Evolutionary conservation across 2,329 filamentous ascomycete genomes (phyloP).

Genomic region (Pseudogymnoascus sp.): DNA sequence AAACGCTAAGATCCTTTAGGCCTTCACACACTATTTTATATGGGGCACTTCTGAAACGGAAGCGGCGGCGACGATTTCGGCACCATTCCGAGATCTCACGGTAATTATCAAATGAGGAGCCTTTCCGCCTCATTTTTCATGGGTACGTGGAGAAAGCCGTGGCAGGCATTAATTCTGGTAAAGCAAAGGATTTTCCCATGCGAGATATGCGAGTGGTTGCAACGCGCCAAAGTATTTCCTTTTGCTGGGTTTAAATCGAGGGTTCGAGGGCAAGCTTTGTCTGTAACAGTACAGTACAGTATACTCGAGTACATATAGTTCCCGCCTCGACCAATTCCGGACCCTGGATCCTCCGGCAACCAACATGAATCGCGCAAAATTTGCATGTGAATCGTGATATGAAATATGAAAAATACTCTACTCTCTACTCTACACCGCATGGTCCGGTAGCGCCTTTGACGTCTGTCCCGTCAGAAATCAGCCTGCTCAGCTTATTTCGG

Average conservation of each 20-base stretch:
- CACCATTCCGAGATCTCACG: background rate
- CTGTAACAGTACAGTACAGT: background rate
- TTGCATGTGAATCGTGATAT: conserved; percentile 3
- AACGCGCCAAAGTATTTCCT: background rate
- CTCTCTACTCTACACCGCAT: background rate
- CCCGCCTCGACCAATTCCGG: background rate
- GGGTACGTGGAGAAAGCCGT: background rate
- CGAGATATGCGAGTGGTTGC: background rate
- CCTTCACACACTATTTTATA: background rate
- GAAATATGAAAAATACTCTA: background rate
- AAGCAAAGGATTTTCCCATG: background rate
- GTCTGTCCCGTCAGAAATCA: background rate
- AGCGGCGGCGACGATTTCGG: background rate
- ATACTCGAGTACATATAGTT: background rate
- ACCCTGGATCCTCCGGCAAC: background rate
- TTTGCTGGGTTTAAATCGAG: background rate
- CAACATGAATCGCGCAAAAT: conserved; percentile 5
- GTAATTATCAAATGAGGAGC: background rate
- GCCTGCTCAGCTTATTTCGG: background rate
- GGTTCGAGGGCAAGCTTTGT: background rate
- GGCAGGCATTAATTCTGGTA: conserved; percentile 5
- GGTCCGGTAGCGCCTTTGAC: background rate
- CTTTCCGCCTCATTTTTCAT: background rate
- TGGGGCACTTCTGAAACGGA: conserved; percentile 1
- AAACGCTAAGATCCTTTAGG: background rate